Evolutionary conservation across 139 green algal genomes (phyloP).

Genomic region (Tetradesmus obliquus): DNA sequence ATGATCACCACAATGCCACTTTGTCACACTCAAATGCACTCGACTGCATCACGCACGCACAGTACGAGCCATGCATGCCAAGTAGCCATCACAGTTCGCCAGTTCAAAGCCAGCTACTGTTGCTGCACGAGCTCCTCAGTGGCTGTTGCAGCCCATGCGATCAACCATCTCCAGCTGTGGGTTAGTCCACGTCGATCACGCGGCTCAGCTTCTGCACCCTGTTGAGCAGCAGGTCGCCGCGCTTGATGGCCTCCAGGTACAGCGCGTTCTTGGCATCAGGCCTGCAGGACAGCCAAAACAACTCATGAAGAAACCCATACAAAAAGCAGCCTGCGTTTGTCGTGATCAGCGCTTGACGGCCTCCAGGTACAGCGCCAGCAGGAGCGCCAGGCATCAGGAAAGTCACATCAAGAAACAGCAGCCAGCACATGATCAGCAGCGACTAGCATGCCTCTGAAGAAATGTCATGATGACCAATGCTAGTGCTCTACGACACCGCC

Average conservation of each 20-base stretch:
- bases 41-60: too few species aligned
- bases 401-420: too few species aligned
- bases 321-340: slow-evolving; percentile 60
- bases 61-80: too few species aligned
- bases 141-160: neutral
- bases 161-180: neutral
- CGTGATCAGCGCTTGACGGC: neutral
- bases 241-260: slow-evolving; percentile 92
- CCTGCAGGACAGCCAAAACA: slow-evolving; percentile 70
- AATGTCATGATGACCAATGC: too few species aligned
- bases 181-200: slow-evolving; percentile 93
- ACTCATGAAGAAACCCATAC: slow-evolving; percentile 22
- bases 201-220: slow-evolving; percentile 95
- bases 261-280: slow-evolving; percentile 94
- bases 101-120: too few species aligned
- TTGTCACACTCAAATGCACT: too few species aligned
- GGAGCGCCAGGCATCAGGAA: too few species aligned
- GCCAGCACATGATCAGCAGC: too few species aligned
- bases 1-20: too few species aligned
- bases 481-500: neutral
- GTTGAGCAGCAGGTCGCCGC: slow-evolving; percentile 97
- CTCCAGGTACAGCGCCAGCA: neutral
- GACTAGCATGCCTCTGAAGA: too few species aligned
- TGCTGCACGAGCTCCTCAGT: neutral
- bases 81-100: too few species aligned